Percentiles rank a stretch among this genome's conserved stretches.
These are phyloP conservation scores for Nematodospora valgi DNA, from an alignment of 805 yeast genomes.

Conservation along the genomic window DNA sequence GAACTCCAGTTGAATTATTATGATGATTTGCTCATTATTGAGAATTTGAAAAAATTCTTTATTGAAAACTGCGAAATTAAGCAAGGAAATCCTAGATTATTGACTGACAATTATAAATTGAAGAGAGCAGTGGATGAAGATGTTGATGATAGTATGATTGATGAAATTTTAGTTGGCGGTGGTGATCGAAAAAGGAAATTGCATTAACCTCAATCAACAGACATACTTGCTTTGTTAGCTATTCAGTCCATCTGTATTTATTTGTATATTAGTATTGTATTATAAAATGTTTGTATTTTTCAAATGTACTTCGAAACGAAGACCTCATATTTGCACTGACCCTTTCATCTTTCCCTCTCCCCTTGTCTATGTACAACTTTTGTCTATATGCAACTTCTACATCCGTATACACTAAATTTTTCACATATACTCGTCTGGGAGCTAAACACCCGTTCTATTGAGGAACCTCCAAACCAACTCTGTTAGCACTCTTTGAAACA, in stretches of 20 bases:
- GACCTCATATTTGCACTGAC: no score
- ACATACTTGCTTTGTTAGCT: no score
- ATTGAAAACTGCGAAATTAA: slow-evolving; percentile 32
- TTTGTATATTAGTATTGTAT: no score
- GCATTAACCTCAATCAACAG: no score
- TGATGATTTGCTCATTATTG: slow-evolving; percentile 37
- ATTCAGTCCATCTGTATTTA: no score
- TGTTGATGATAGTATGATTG: slow-evolving; percentile 8
- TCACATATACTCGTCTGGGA: no score
- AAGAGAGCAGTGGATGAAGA: slow-evolving; percentile 15
- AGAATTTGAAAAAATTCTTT: slow-evolving; percentile 36
- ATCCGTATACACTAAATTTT: no score
- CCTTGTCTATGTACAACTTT: no score
- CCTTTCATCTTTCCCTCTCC: no score
- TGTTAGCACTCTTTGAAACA: slow-evolving; percentile 73
- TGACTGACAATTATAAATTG: slow-evolving; percentile 8
- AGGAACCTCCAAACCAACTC: slow-evolving; percentile 73
- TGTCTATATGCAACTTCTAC: no score
- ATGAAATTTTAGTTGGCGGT: slow-evolving; percentile 13
- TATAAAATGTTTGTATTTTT: slow-evolving; percentile 3
- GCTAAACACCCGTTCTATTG: no score
- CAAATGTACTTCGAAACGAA: no score
- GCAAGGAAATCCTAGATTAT: slow-evolving; percentile 14
- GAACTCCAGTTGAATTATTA: slow-evolving; percentile 31
- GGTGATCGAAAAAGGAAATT: slow-evolving; percentile 18